Base-by-base conservation (phyloP, 2,329 filamentous ascomycete species). In the Scorias spongiosa region DNA sequence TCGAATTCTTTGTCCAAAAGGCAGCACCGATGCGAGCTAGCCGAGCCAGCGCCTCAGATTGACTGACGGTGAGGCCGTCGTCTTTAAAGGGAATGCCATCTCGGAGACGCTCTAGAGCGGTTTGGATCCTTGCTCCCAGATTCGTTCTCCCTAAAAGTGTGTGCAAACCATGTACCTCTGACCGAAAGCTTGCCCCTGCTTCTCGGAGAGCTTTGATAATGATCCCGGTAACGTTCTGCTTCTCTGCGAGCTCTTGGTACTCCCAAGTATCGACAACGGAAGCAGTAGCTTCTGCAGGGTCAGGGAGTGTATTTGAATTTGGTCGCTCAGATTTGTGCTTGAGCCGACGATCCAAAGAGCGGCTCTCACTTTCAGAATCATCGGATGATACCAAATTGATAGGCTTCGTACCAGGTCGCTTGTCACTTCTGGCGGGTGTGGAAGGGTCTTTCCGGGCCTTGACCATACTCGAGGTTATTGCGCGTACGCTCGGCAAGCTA, bases 161-260 rank as follows among this genome's bases (percentile, higher is more conserved):
- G 20, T 26, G 7, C 7, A 26, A 26, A 7, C 7, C 20, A 26
- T 26, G 7, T 7, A 26, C 20, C 20, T 26, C 7, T 70, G 30
- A 73, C 18, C 46, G 49, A 20, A 37, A 37, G 10, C 49, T 38
- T 7, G 40, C 32, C 2, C 49, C 51, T 11, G 46, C 54, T 10
- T 63, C 56, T 7, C 51, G 46, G 1, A 72, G 51, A 2, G 64
- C 48, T 42, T 68, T 67, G 41, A 69, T 63, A 17, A 72, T 48
- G 1, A 70, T 52, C 5, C 67, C 61, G 34, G 65, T 62, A 10
- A 67, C 57, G 47, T 74, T 68, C 8, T 48, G 38, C 2, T 57
- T 54, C 8, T 59, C 55, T 32, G 62, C 51, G 3, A 74, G 54
- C 1, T 59, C 44, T 2, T 48, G 43, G 57, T 61, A 67, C 4